phyloP scores from a whole-genome alignment of 805 yeast species.

The Kodamaea restingae region DNA sequence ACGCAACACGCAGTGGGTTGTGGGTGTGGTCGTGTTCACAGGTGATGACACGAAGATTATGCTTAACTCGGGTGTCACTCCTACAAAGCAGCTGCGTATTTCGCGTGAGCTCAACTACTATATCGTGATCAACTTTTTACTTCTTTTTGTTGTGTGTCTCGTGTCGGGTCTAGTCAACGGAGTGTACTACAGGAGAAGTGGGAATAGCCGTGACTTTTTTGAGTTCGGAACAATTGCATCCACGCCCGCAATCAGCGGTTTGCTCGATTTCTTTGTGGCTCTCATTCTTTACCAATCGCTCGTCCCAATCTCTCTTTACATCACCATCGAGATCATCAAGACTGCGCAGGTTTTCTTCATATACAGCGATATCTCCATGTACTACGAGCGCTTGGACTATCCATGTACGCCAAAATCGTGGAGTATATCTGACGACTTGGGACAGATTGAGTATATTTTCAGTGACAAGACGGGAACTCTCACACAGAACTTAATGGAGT shows the following conservation, averaged over 20 bases:
- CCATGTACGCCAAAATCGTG: slow-evolving; percentile 81
- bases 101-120: slow-evolving; percentile 63
- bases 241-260: slow-evolving; percentile 60
- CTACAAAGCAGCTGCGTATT: slow-evolving; percentile 64
- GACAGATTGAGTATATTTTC: slow-evolving; percentile 77
- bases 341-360: slow-evolving; percentile 75
- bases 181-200: slow-evolving; percentile 43
- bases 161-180: slow-evolving; percentile 71
- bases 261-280: slow-evolving; percentile 66
- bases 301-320: slow-evolving; percentile 77
- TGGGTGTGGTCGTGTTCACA: slow-evolving; percentile 72
- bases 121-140: slow-evolving; percentile 57
- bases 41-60: slow-evolving; percentile 74
- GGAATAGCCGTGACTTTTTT: slow-evolving; percentile 49
- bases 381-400: slow-evolving; percentile 62
- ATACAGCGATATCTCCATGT: slow-evolving; percentile 65
- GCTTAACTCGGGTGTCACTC: slow-evolving; percentile 75
- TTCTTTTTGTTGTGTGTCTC: slow-evolving; percentile 63
- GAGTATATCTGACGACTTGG: slow-evolving; percentile 80
- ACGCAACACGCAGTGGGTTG: slow-evolving; percentile 72
- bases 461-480: slow-evolving; percentile 83
- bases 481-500: slow-evolving; percentile 82
- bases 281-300: slow-evolving; percentile 70
- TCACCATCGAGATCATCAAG: slow-evolving; percentile 75
- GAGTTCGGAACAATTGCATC: slow-evolving; percentile 61